Percentiles rank a stretch among this genome's conserved stretches.
phyloP scores from a whole-genome alignment of 345 rosid genomes.

The Bretschneidera sinensis region DNA sequence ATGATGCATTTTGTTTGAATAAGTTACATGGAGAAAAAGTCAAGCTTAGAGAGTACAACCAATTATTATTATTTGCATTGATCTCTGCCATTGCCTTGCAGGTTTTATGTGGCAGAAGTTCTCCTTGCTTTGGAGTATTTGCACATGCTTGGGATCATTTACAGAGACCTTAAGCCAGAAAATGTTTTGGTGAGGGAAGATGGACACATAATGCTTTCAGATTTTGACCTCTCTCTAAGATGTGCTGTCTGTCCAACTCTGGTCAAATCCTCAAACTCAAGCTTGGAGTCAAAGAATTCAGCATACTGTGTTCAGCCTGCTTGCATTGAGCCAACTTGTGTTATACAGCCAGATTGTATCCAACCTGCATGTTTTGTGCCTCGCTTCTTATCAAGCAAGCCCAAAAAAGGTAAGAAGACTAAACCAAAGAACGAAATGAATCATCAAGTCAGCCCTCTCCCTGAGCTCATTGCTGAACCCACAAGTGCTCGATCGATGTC shows the following conservation, averaged over 20 bases:
- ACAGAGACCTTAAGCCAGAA: constrained; percentile 85
- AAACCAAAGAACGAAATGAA: constrained; percentile 23
- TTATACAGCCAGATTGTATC: constrained; percentile 50
- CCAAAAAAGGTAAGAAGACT: constrained; percentile 34
- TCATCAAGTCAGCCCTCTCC: constrained; percentile 53
- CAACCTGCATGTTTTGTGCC: constrained; percentile 62
- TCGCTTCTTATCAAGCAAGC: constrained; percentile 36
- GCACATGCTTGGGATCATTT: constrained; percentile 88
- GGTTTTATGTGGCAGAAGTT: constrained; percentile 85
- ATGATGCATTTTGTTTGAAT: no score
- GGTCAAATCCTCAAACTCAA: constrained; percentile 36
- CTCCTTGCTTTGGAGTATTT: constrained; percentile 82
- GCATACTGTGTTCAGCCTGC: constrained; percentile 51
- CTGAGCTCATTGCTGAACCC: constrained; percentile 86
- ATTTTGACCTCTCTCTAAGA: constrained; percentile 77
- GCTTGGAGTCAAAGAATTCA: constrained; percentile 38
- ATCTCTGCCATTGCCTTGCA: constrained; percentile 19
- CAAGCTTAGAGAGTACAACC: no score
- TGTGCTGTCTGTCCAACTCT: constrained; percentile 61
- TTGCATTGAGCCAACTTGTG: constrained; percentile 50
- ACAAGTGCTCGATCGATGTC: constrained; percentile 82
- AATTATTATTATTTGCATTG: background rate
- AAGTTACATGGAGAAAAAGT: no score
- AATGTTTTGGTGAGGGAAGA: constrained; percentile 75
- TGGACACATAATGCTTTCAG: constrained; percentile 81